Conservation (phyloP, 257 asterid species). For the Solanum bulbocastanum region DNA sequence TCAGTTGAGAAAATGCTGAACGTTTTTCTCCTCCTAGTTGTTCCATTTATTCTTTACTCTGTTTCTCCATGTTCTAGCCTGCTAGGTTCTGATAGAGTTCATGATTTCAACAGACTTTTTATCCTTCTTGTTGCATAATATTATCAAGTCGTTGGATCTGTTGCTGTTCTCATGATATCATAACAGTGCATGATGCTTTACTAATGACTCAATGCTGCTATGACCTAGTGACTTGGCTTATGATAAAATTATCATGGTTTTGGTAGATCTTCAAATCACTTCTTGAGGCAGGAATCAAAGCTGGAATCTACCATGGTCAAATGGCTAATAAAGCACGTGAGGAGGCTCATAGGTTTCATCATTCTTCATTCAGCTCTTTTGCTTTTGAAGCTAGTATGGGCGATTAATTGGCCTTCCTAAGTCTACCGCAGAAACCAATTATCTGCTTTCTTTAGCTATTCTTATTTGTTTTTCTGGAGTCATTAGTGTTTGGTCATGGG, state of each 20-base stretch:
- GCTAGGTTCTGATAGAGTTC: neutral
- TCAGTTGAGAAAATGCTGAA: neutral
- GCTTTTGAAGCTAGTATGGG: neutral
- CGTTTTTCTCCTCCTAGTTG: neutral
- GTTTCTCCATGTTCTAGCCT: neutral
- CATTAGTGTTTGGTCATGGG: neutral
- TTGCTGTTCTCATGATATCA: neutral
- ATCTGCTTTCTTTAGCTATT: neutral
- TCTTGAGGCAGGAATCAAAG: conserved; percentile 43
- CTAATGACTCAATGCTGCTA: neutral
- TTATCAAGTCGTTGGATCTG: neutral
- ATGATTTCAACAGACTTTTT: neutral
- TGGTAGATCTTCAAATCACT: conserved; percentile 53
- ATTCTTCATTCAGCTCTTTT: neutral
- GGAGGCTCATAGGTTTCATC: conserved; percentile 65
- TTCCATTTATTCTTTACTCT: neutral
- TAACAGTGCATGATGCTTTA: neutral
- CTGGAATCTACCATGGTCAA: conserved; percentile 89
- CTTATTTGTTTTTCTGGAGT: neutral
- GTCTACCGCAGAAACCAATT: neutral
- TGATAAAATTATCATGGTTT: conserved; percentile 8
- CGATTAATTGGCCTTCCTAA: neutral
- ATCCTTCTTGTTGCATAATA: neutral
- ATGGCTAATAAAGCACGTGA: conserved; percentile 80
- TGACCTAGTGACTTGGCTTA: neutral